Base-by-base conservation (phyloP, 2,329 filamentous ascomycete species). In the Ceratocystis diversiconidia region DNA sequence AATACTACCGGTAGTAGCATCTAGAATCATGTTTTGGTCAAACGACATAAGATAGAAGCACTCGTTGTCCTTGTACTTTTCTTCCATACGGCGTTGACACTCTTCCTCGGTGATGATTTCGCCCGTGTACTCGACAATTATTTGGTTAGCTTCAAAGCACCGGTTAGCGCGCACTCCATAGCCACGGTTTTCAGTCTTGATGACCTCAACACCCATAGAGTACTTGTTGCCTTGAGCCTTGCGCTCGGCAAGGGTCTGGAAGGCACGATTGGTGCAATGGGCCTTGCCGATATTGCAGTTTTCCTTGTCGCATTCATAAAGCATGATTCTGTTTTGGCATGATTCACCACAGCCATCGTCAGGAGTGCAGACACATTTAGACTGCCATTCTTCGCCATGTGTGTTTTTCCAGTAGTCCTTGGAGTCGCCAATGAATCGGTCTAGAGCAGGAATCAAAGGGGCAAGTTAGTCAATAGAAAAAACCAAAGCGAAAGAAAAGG, bases 21-120 rank as follows among this genome's bases (percentile, higher is more conserved):
- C 94, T 69, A 99, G 95, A 71, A 97, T 95, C 85, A 97, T 94
- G 75, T 95, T 94, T 75, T 96, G 91, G 73, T 97, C 92, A 73
- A 97, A 96, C 65, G 90, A 91, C 94, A 99, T 99, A 62, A 99
- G 80, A 75, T 99, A 99, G 75, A 96, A 97, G 76, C 91, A 96
- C 89, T 94, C 87, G 71, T 96, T 95, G 73, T 96, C 84, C 75
- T 94, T 95, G 78, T 99, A 99, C 67, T 88, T 83, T 69, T 92
- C 88, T 67, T 89, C 90, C 92, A 97, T 96, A 65, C 94, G 86
- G 60, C 88, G 84, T 73, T 97, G 91, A 72, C 92, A 96, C 74
- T 99, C 94, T 36, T 87, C 86, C 72, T 95, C 90, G 0, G 91
- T 96, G 72, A 99, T 95, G 70, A 99, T 96, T 75, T 99, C 94